Evolutionary conservation across 768 basidiomycete genomes (phyloP).

Genomic region (Podaxis rugospora): DNA sequence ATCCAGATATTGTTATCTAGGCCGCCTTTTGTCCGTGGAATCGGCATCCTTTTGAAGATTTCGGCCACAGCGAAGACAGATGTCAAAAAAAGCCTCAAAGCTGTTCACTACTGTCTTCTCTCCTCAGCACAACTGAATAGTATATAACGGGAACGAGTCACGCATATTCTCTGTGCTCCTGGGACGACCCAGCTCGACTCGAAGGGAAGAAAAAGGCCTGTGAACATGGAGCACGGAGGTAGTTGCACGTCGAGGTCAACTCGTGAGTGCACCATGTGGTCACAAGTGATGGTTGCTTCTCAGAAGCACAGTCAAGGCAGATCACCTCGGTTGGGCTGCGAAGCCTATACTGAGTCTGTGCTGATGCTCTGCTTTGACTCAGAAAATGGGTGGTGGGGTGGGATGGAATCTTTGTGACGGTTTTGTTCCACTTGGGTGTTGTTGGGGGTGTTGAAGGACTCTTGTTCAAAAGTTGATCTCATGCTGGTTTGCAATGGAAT

Average conservation of each 20-base stretch:
- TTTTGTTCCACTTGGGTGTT: not conserved
- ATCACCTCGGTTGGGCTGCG: not conserved
- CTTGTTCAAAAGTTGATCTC: not conserved
- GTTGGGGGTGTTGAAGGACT: not conserved
- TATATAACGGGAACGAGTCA: not conserved
- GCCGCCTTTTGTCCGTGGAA: not conserved
- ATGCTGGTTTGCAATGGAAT: not conserved
- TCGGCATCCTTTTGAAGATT: not conserved
- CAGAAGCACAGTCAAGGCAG: not conserved
- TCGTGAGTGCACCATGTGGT: not conserved
- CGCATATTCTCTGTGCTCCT: not conserved
- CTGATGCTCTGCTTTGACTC: not conserved
- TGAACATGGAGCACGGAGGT: not conserved
- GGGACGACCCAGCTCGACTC: not conserved
- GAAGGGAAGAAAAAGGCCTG: not conserved
- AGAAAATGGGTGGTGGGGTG: not conserved
- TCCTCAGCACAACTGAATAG: not conserved
- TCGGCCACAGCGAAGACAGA: not conserved
- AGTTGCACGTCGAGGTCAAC: not conserved
- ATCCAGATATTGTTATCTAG: not conserved
- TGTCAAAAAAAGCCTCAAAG: not conserved
- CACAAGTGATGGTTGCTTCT: constrained; percentile 9
- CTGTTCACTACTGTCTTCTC: not conserved
- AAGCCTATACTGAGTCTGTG: not conserved
- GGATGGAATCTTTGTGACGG: not conserved